Conservation (phyloP, 73 alveolate genomes). For the Paraurostyla sp. region DNA sequence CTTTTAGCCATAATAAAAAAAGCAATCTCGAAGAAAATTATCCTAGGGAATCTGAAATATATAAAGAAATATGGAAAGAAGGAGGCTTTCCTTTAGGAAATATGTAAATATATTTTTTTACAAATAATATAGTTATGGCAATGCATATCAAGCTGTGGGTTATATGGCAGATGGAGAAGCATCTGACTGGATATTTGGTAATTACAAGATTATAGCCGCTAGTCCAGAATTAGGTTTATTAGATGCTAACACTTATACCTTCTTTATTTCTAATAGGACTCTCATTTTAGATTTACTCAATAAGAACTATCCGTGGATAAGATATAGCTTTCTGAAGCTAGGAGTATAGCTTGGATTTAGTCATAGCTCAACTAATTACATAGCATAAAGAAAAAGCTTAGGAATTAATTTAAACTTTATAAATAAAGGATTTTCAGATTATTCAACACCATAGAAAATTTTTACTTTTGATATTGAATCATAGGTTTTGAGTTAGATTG, state of each 20-base stretch:
- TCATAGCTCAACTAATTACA: not conserved
- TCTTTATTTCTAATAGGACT: constrained; percentile 36
- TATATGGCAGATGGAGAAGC: constrained; percentile 93
- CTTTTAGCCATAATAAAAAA: constrained; percentile 74
- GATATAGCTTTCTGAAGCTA: not conserved
- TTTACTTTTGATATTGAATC: not conserved
- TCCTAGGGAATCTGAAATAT: constrained; percentile 68
- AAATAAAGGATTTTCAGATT: constrained; percentile 32
- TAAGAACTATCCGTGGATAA: not conserved
- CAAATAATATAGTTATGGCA: constrained; percentile 68
- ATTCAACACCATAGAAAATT: not conserved
- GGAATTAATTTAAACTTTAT: not conserved
- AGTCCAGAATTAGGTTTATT: constrained; percentile 89
- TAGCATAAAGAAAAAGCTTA: not conserved
- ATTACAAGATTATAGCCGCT: constrained; percentile 74
- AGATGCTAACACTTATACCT: constrained; percentile 64
- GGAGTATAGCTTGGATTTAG: constrained; percentile 23
- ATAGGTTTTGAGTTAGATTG: not conserved
- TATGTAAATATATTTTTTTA: not conserved
- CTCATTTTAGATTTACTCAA: not conserved
- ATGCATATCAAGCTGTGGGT: constrained; percentile 80
- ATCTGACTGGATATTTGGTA: constrained; percentile 88
- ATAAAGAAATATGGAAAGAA: constrained; percentile 81
- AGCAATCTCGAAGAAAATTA: constrained; percentile 54
- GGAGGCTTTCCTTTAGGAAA: constrained; percentile 76